These are phyloP conservation scores for Mycena floridula DNA, from an alignment of 768 basidiomycete species.

Conservation along the genomic window DNA sequence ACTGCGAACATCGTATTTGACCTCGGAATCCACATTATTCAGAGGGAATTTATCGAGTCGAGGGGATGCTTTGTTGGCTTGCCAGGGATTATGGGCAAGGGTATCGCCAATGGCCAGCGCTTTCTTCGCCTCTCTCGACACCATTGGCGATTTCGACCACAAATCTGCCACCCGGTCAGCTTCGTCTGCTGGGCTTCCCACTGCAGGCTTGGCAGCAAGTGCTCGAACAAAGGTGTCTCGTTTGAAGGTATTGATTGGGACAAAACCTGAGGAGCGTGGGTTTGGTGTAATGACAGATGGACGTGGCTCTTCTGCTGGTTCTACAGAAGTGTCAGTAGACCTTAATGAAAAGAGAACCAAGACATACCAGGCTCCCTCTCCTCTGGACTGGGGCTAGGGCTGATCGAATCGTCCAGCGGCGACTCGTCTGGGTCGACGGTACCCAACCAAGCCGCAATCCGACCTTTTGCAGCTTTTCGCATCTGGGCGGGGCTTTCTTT, in stretches of 20 bases:
- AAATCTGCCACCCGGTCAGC: neutral
- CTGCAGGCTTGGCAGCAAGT: neutral
- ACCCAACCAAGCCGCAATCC: slow-evolving; percentile 77
- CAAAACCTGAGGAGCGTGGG: slow-evolving; percentile 73
- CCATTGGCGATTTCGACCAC: neutral
- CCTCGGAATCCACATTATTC: slow-evolving; percentile 38
- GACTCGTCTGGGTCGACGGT: slow-evolving; percentile 51
- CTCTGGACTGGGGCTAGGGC: slow-evolving; percentile 22
- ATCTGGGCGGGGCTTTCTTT: too few species aligned
- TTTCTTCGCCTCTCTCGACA: slow-evolving; percentile 1
- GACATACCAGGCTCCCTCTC: neutral
- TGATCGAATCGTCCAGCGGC: slow-evolving; percentile 36
- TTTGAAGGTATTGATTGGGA: slow-evolving; percentile 54
- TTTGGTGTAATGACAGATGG: slow-evolving; percentile 37
- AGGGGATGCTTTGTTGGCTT: slow-evolving; percentile 1
- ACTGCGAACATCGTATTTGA: slow-evolving; percentile 68
- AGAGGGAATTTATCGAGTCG: slow-evolving; percentile 18
- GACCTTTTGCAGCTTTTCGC: slow-evolving; percentile 47
- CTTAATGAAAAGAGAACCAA: too few species aligned
- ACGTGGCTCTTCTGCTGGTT: slow-evolving; percentile 5
- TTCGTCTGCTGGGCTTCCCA: neutral
- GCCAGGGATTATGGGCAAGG: slow-evolving; percentile 9
- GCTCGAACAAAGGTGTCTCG: slow-evolving; percentile 20
- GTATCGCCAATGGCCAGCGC: slow-evolving; percentile 1
- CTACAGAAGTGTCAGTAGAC: too few species aligned